Base-by-base conservation (phyloP, 2,329 filamentous ascomycete genomes). In the Dactylellina leptospora region DNA sequence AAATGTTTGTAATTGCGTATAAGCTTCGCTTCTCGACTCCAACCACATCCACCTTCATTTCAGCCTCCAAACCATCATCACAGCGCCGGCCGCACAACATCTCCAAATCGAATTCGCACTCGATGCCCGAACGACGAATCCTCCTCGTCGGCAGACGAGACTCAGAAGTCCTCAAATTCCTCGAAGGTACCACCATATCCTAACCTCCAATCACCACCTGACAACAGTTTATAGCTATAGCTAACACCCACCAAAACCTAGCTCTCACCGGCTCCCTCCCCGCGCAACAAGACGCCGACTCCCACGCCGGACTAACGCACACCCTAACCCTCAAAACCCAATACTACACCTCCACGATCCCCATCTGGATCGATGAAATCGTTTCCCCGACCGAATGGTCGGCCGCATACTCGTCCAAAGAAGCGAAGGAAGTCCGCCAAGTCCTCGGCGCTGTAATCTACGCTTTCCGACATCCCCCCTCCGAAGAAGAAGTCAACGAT, bases 331-430 rank as follows among this genome's bases (percentile, higher is more conserved):
- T 90, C 60, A 82, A 82, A 71, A 90, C 86, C 18, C 76, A 81
- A 11, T 90, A 90, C 81, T 90, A 89, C 80, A 82, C 79, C 22
- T 83, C 86, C 58, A 81, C 81, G 0, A 81, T 90, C 2, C 86
- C 87, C 44, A 82, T 90, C 74, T 90, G 88, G 88, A 82, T 90
- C n/a, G 88, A 90, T 76, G 81, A 88, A 47, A 82, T 88, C 58
- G 36, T 23, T 8, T 36, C 45, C 3, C 53, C 72, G 2, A 33
- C 60, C 0, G 63, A 72, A 28, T 90, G 87, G 87, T 81, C 85
- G 0, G 78, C 78, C 1, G 84, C 85, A 0, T 90, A 89, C 75
- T 82, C 88, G 0, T 83, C 84, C 0, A 79, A 82, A 0, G 87
- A 89, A 76, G 88, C 88, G 0, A 81, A 80, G 61, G 87, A 89